phyloP scores from a whole-genome alignment of 2,329 filamentous ascomycete genomes.

The Elsinoe ampelina region DNA sequence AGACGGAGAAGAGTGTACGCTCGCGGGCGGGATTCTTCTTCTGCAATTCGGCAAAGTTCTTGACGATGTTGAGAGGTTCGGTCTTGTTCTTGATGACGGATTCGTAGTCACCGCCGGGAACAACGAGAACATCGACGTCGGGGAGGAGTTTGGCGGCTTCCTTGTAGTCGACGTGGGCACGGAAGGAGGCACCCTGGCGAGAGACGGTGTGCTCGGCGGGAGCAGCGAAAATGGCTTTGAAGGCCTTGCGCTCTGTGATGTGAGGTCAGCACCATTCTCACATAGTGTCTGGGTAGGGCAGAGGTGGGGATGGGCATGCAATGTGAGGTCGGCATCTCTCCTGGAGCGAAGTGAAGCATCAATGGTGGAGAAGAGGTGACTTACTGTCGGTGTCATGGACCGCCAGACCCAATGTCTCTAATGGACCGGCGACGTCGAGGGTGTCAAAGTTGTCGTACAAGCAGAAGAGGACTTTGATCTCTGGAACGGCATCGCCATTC shows the following conservation, averaged over 20 bases:
- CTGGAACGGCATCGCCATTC: slow-evolving; percentile 26
- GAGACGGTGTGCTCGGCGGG: slow-evolving; percentile 40
- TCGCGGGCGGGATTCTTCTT: slow-evolving; percentile 69
- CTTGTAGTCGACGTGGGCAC: slow-evolving; percentile 67
- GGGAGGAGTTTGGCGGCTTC: slow-evolving; percentile 64
- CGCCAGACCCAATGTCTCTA: slow-evolving; percentile 48
- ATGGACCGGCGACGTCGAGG: slow-evolving; percentile 48
- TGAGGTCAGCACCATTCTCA: background rate
- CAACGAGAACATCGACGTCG: slow-evolving; percentile 70
- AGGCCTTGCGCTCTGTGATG: slow-evolving; percentile 40
- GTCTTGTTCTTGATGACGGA: slow-evolving; percentile 56
- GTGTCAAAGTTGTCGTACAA: slow-evolving; percentile 49
- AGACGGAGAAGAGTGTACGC: slow-evolving; percentile 71
- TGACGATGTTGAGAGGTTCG: slow-evolving; percentile 62
- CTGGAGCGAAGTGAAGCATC: background rate
- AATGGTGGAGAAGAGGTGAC: slow-evolving; percentile 19
- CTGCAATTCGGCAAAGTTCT: slow-evolving; percentile 68
- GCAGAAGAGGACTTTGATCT: slow-evolving; percentile 52
- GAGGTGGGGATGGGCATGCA: background rate
- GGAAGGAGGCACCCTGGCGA: slow-evolving; percentile 58
- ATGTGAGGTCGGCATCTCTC: background rate
- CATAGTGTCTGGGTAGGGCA: no score
- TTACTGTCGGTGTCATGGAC: slow-evolving; percentile 48
- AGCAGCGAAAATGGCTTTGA: slow-evolving; percentile 45
- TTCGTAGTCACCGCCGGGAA: slow-evolving; percentile 62